phyloP scores from a whole-genome alignment of 2,329 filamentous ascomycete species.

The Sclerotinia subarctica region DNA sequence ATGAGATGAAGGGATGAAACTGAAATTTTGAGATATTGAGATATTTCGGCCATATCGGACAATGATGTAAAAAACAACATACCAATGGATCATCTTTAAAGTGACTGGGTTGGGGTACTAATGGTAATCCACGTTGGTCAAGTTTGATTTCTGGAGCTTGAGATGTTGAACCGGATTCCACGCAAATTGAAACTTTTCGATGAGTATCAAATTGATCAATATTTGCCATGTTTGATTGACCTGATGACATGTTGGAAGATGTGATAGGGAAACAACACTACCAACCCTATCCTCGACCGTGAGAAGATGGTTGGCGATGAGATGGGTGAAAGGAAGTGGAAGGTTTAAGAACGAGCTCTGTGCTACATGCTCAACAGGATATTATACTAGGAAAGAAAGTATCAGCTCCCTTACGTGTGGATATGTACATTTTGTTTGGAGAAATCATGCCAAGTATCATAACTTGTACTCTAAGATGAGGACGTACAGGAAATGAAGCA shows the following conservation, averaged over 20 bases:
- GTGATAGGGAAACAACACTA: background rate
- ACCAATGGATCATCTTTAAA: conserved; percentile 38
- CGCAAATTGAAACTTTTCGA: conserved; percentile 10
- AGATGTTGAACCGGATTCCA: conserved; percentile 13
- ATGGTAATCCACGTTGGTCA: conserved; percentile 32
- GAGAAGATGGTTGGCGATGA: background rate
- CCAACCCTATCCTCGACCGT: background rate
- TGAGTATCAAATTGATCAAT: conserved; percentile 12
- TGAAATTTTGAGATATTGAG: conserved; percentile 7
- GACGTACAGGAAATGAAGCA: background rate
- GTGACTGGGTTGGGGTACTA: conserved; percentile 36
- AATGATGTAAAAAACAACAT: conserved; percentile 13
- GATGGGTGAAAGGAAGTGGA: background rate
- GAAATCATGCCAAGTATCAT: background rate
- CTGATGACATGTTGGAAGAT: conserved; percentile 8
- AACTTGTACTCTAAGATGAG: background rate
- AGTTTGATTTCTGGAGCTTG: conserved; percentile 23
- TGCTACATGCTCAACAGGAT: conserved; percentile 6
- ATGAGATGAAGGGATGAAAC: conserved; percentile 3
- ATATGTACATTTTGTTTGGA: background rate
- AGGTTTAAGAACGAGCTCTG: background rate
- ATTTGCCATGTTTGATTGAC: background rate
- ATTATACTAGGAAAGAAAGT: background rate
- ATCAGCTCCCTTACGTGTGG: background rate
- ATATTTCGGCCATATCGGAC: conserved; percentile 1